Evolutionary conservation across 495 filamentous ascomycete genomes (phyloP).

Genomic region (Sordaria brevicollis): DNA sequence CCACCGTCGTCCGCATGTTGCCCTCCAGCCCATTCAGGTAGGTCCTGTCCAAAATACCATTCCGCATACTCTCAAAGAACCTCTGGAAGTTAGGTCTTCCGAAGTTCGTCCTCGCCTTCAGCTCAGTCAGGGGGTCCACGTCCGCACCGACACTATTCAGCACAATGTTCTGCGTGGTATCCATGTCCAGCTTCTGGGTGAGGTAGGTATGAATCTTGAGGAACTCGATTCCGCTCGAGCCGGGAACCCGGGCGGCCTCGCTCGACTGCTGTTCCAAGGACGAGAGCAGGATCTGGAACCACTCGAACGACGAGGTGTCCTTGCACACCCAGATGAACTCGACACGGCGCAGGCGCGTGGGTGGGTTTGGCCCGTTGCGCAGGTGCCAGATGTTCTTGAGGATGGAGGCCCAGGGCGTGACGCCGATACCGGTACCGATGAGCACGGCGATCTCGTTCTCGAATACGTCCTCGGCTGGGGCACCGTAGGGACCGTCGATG

Average conservation of each 20-base stretch:
- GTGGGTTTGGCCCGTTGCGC: conserved; percentile 74
- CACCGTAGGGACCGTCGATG: conserved; percentile 93
- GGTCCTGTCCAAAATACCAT: conserved; percentile 72
- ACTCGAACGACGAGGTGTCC: conserved; percentile 93
- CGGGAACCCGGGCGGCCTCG: conserved; percentile 50
- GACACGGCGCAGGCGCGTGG: conserved; percentile 78
- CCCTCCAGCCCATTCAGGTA: conserved; percentile 77
- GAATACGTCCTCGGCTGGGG: conserved; percentile 93
- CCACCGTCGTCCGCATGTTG: conserved; percentile 67
- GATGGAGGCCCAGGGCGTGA: conserved; percentile 95
- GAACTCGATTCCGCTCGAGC: conserved; percentile 67
- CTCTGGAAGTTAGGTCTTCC: conserved; percentile 83
- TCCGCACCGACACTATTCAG: conserved; percentile 84
- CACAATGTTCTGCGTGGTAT: conserved; percentile 93
- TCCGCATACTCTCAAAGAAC: conserved; percentile 75
- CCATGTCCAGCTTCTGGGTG: conserved; percentile 81
- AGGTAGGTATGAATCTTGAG: conserved; percentile 97
- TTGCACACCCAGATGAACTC: conserved; percentile 99
- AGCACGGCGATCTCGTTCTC: conserved; percentile 97
- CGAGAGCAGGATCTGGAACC: conserved; percentile 91
- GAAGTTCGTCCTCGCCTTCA: conserved; percentile 86
- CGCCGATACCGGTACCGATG: conserved; percentile 94
- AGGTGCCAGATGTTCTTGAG: conserved; percentile 98
- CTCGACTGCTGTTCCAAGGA: conserved; percentile 83
- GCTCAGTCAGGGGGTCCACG: conserved; percentile 83